Percentiles rank a stretch among this genome's conserved stretches.
phyloP scores from a whole-genome alignment of 306 rosid genomes.

The Cicer bijugum region DNA sequence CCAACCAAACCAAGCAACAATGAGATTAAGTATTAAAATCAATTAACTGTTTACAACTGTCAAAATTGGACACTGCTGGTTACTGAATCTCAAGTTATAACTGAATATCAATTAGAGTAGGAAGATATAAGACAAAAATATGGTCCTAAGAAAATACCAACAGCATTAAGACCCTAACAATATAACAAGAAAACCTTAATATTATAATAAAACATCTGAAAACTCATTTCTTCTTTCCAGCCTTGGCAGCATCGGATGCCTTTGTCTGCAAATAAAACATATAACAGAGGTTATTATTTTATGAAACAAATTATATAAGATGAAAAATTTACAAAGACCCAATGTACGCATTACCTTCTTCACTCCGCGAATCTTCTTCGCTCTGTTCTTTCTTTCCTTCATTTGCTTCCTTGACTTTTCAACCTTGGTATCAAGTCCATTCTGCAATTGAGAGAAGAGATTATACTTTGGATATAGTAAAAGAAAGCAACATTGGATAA shows the following conservation, averaged over 20 bases:
- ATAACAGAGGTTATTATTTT: slow-evolving; percentile 26
- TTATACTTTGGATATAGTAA: neutral
- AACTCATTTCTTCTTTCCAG: slow-evolving; percentile 78
- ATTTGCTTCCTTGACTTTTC: slow-evolving; percentile 85
- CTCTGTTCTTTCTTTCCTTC: slow-evolving; percentile 90
- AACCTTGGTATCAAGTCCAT: slow-evolving; percentile 84
- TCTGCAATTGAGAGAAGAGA: slow-evolving; percentile 46
- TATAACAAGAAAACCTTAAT: slow-evolving; percentile 30
- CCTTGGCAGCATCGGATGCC: slow-evolving; percentile 89
- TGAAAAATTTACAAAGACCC: neutral
- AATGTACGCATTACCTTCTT: slow-evolving; percentile 63
- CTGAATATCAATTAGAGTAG: neutral
- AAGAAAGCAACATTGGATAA: neutral
- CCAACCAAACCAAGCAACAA: too few species aligned
- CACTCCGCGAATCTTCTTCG: slow-evolving; percentile 86
- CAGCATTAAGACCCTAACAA: slow-evolving; percentile 34
- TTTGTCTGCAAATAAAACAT: slow-evolving; percentile 62
- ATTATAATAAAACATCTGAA: slow-evolving; percentile 11
- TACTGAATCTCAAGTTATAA: too few species aligned
- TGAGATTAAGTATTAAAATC: too few species aligned
- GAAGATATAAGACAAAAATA: slow-evolving; percentile 43
- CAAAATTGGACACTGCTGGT: too few species aligned
- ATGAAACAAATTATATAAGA: neutral
- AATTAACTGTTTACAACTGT: too few species aligned
- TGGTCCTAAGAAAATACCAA: slow-evolving; percentile 32